A percentile compares a stretch with the other conserved stretches of the same genome.
Evolutionary conservation across 106 monocot genomes (phyloP).

Genomic region (Apostasia shenzhenica): DNA sequence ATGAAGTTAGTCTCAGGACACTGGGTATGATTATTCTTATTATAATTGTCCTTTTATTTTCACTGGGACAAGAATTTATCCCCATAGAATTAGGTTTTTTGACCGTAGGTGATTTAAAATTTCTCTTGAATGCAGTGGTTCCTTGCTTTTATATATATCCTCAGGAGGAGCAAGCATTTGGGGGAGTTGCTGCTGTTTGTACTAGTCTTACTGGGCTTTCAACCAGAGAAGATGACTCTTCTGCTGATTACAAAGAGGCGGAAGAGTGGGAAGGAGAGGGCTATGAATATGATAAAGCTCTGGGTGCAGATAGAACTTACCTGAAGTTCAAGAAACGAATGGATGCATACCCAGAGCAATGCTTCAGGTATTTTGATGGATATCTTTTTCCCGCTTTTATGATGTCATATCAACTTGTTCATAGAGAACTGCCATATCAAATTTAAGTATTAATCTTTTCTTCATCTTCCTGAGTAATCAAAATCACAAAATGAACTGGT

Average conservation of each 20-base stretch:
- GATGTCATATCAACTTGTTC: neutral
- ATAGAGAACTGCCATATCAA: neutral
- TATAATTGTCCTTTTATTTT: neutral
- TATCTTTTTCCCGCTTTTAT: neutral
- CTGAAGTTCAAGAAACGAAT: conserved; percentile 96
- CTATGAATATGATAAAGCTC: conserved; percentile 89
- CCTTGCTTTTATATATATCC: conserved; percentile 92
- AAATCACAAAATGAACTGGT: too few relatives aligned
- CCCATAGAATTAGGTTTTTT: neutral
- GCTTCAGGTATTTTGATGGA: conserved; percentile 57
- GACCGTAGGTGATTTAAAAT: neutral
- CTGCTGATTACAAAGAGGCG: conserved; percentile 25
- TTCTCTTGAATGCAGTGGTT: conserved; percentile 48
- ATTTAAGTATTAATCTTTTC: neutral
- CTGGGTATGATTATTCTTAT: conserved; percentile 37
- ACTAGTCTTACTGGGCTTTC: conserved; percentile 34
- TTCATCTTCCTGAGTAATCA: too few relatives aligned
- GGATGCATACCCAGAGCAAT: conserved; percentile 82
- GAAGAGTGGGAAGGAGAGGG: conserved; percentile 81
- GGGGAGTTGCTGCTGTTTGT: conserved; percentile 7
- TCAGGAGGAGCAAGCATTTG: conserved; percentile 23
- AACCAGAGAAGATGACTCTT: conserved; percentile 28
- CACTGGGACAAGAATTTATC: neutral
- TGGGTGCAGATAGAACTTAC: conserved; percentile 77
- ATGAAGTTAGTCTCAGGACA: conserved; percentile 17